Evolutionary conservation across 192 early-diverging fungal species (phyloP), one percentile per base, ranked within the genome.

Genomic region (Kappamyces sp.): DNA sequence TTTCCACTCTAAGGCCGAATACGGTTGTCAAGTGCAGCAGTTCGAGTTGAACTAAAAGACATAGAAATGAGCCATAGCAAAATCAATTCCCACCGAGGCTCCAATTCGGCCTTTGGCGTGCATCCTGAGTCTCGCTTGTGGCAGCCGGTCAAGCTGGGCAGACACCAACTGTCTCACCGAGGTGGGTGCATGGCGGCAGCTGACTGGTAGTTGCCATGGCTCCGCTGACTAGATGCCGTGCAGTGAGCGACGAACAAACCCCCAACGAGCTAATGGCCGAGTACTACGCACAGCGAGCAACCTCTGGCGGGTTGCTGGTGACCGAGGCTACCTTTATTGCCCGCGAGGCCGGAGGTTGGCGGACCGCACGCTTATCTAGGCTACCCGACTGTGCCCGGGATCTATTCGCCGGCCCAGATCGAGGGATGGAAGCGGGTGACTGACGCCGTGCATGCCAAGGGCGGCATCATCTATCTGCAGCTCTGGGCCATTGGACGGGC

Each of bases 391-490:
- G 63, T 66, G 3, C 66, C 71, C 13, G 72, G 58, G 7, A 67
- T 76, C 9, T 63, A 61, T 47, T 72, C 63, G 8, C 36, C 58
- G 1, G 73, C 67, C 5, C 79, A 79, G 40, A 62, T 72, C 5
- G 57, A 46, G 9, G 65, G 49, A 5, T 86, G 84, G 84, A 78
- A 74, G 55, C 33, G 59, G 47, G 49, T 69, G 38, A 83, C 81
- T 12, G 67, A 77, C 23, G 74, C 77, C 9, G 81, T 84, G 2
- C 77, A 84, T 57, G 69, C 61, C 6, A 67, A 78, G 51, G 81
- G 78, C 10, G 74, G 77, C 9, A 39, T 67, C 62, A 80, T 86
- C 51, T 86, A 61, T 50, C 60, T 64, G 3, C 84, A 86, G 62
- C 55, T 86, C 33, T 86, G 83, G 84, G 67, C 72, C 50, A 55